phyloP scores from a whole-genome alignment of 2,329 filamentous ascomycete genomes.

The Colletotrichum sp. region DNA sequence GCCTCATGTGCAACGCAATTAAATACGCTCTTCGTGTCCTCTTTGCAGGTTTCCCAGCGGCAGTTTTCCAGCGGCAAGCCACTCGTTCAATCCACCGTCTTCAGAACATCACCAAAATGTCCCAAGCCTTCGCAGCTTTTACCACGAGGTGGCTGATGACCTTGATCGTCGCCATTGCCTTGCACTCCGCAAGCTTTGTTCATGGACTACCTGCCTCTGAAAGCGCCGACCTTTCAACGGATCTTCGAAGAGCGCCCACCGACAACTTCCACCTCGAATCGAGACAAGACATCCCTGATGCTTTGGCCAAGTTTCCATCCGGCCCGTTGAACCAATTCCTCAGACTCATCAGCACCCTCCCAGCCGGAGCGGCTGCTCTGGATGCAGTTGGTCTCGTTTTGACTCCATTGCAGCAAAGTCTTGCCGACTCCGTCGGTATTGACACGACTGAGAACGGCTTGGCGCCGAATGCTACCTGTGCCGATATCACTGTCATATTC shows the following conservation, averaged over 20 bases:
- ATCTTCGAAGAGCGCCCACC: neutral
- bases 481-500: slow-evolving; percentile 32
- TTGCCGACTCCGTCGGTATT: slow-evolving; percentile 22
- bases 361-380: slow-evolving; percentile 4
- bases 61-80: neutral
- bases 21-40: neutral
- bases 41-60: neutral
- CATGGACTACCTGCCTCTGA: neutral
- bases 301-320: slow-evolving; percentile 2
- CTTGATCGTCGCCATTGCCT: neutral
- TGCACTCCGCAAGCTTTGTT: neutral
- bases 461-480: slow-evolving; percentile 24
- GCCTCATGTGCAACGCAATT: neutral
- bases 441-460: slow-evolving; percentile 2
- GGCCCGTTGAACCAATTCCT: slow-evolving; percentile 13
- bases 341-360: slow-evolving; percentile 8
- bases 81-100: neutral
- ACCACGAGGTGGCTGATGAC: neutral
- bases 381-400: neutral
- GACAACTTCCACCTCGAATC: neutral
- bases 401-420: slow-evolving; percentile 14
- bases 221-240: neutral
- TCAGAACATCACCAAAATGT: neutral
- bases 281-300: slow-evolving; percentile 3
- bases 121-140: neutral